Evolutionary conservation across 371 early-diverging fungal species (phyloP), one percentile per base, ranked within the genome.

Genomic region (Haplosporangium sp.): DNA sequence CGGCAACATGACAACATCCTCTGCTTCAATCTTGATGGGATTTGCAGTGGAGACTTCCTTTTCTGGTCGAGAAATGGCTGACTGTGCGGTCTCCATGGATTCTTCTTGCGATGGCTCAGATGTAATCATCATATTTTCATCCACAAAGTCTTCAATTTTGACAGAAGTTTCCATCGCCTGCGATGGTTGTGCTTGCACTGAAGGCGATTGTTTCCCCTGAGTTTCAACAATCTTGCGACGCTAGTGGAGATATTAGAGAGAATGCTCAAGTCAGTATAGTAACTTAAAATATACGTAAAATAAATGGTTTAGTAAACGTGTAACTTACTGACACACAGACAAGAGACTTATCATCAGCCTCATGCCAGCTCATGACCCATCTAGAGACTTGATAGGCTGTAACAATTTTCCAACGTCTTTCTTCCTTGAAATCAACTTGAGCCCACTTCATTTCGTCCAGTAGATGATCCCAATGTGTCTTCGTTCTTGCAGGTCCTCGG

Each of bases 371-470:
- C 88, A 93, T 84, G 5, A 96, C 90, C 83, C 94, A 94, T 45
- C 84, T 83, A 0, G 94, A 88, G 1, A 96, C 65, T 66, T 85
- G 84, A 69, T 86, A 92, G 0, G 95, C 94, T 56, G 88, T 88
- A 3, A 94, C 94, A 47, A 93, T 86, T 72, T 95, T 96, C 94
- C 95, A 93, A 72, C 91, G 92, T 39, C 94, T 87, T 76, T 96
- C 96, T 69, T 96, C 94, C 61, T 89, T 89, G 76, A 94, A 96
- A 74, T 97, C 97, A 0, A 90, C 92, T 19, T 90, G 88, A 87
- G 94, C 86, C 96, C 96, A 96, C 83, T 87, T 92, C 95, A 95
- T 94, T 69, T 97, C 96, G 64, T 95, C 95, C 68, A 98, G 71
- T 44, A 97, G 71, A 60, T 88, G 88, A 81, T 97, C 97, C 96